Base-by-base conservation (phyloP, 331 rosid genomes). In the Malus hybrid region DNA sequence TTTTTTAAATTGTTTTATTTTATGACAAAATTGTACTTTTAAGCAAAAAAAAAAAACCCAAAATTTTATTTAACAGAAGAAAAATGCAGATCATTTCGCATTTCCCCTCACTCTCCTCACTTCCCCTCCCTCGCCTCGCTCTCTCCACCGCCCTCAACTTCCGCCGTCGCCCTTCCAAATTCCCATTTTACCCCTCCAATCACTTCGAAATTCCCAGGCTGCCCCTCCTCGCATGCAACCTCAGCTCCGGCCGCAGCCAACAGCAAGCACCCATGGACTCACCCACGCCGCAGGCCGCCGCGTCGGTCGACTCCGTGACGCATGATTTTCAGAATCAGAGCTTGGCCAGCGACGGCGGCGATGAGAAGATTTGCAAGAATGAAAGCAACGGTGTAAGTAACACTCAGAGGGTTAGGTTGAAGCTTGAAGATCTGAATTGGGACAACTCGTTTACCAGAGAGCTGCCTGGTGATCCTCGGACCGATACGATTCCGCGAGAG, bases 401-500 rank as follows among this genome's bases (percentile, higher is more conserved):
- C 67, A 28, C 61, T 28, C 71, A 42, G 73, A 67, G 48, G 20
- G 71, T 39, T 2, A 50, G 74, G 24, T 54, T 63, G 79, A 89
- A 67, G 66, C 97, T 94, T 19, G 83, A 95, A 75, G 93, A 89
- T 90, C 96, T 95, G 36, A 88, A 79, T 75, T 95, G 99, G 99
- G 97, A 95, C 33, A 83, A 95, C 78, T 90, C 99, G 2, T 92
- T 95, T n/a, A 90, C 88, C 4, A 69, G 91, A 55, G 86, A 72
- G 52, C 79, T 95, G 50, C 98, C 99, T 22, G 82, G 88, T 44
- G 99, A 95, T 88, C 93, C 91, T 10, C 83, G 93, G 63, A 79
- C 90, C 64, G 97, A 95, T 77, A 65, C 77, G 39, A 75, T 83
- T 55, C 99, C 97, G 0, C 81, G 99, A 76, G 93, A 95, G 99